These are phyloP conservation scores for Aspergillus sojae DNA, from an alignment of 2,329 filamentous ascomycete species.

Conservation along the genomic window DNA sequence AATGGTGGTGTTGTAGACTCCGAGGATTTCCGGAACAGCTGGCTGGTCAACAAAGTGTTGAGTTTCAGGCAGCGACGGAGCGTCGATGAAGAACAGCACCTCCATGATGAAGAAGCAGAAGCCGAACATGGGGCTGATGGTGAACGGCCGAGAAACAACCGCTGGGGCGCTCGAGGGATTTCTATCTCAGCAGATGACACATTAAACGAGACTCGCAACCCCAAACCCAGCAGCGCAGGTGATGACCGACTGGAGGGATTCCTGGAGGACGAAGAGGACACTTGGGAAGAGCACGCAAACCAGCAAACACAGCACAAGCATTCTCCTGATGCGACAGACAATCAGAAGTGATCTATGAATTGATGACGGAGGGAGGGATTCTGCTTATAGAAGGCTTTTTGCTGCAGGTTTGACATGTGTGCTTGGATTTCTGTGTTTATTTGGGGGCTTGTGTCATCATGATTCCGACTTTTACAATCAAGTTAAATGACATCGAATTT, in stretches of 20 bases:
- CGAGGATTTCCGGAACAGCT: conserved; percentile 83
- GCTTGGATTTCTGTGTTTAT: not conserved
- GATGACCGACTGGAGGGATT: conserved; percentile 22
- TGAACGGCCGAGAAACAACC: conserved; percentile 39
- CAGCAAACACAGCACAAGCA: conserved; percentile 4
- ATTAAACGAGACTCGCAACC: conserved; percentile 29
- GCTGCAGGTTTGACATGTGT: not conserved
- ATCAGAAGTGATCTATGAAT: conserved; percentile 1
- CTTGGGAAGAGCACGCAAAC: conserved; percentile 6
- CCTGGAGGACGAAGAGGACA: conserved; percentile 26
- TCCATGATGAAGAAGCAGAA: conserved; percentile 34
- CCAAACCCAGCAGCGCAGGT: conserved; percentile 13
- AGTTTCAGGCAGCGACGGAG: conserved; percentile 49
- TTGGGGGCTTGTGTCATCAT: not conserved
- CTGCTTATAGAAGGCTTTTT: not conserved
- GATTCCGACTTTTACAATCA: not conserved
- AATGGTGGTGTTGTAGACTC: conserved; percentile 85
- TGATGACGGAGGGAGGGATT: not conserved
- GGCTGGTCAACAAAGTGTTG: conserved; percentile 78
- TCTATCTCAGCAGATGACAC: conserved; percentile 63
- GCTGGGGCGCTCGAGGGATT: conserved; percentile 62
- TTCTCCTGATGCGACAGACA: conserved; percentile 11
- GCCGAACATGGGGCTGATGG: conserved; percentile 26
- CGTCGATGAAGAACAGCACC: conserved; percentile 42
- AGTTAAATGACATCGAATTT: not conserved